These are phyloP conservation scores for Penicillium sp. DNA, from an alignment of 2,329 filamentous ascomycete species.

Conservation along the genomic window DNA sequence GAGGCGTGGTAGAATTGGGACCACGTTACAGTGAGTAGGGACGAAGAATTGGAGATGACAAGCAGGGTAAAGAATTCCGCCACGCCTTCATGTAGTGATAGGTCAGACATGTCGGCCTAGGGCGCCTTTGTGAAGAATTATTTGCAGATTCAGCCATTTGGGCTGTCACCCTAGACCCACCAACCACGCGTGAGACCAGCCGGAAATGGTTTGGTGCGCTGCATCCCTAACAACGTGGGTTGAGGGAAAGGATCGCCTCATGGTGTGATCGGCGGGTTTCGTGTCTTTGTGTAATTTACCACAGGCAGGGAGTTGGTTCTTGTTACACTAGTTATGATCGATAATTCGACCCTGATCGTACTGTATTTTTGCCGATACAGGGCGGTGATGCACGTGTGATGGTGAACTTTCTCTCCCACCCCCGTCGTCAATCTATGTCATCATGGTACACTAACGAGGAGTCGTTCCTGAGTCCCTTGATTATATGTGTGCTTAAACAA, in stretches of 20 bases:
- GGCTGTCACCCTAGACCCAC: conserved; percentile 36
- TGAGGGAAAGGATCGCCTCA: conserved; percentile 26
- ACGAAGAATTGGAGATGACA: neutral
- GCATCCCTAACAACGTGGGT: conserved; percentile 36
- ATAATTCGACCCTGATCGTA: neutral
- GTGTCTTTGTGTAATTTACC: conserved; percentile 8
- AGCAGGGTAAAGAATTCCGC: neutral
- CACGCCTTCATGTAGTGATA: conserved; percentile 1
- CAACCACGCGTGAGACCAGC: conserved; percentile 29
- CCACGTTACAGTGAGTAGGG: too few relatives aligned
- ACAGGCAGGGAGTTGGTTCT: conserved; percentile 1
- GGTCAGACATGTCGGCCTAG: neutral
- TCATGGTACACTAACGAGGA: too few relatives aligned
- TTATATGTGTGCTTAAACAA: too few relatives aligned
- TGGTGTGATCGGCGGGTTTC: conserved; percentile 21
- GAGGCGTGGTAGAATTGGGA: too few relatives aligned
- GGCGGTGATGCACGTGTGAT: too few relatives aligned
- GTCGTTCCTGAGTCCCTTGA: too few relatives aligned
- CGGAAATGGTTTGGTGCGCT: conserved; percentile 32
- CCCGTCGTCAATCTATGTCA: too few relatives aligned
- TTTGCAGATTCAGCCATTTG: conserved; percentile 12
- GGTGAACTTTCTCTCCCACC: too few relatives aligned
- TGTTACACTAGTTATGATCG: neutral
- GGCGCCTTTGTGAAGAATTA: conserved; percentile 21
- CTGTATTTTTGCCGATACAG: neutral